Evolutionary conservation across 139 green algal genomes (phyloP), one percentile per base, ranked within the genome.

Genomic region (Penium margaritaceum): DNA sequence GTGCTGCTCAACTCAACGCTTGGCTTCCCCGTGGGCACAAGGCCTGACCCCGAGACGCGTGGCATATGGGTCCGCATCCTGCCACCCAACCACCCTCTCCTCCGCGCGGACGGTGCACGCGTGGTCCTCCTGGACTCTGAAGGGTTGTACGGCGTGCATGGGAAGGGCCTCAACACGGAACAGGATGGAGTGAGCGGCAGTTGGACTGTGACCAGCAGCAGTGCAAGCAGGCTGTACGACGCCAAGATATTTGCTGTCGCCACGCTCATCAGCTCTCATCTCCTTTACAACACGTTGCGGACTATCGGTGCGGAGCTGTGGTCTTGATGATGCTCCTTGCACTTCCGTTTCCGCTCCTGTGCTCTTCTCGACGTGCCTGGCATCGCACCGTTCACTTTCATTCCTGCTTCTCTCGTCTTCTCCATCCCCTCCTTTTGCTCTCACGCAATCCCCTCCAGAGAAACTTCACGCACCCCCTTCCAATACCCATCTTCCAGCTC

Each of bases 181-280:
- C n/a, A n/a, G n/a, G n/a, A n/a, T n/a, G n/a, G n/a, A n/a, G n/a
- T n/a, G n/a, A n/a, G n/a, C n/a, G n/a, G n/a, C n/a, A n/a, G n/a
- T n/a, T n/a, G 14, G 12, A n/a, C n/a, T n/a, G n/a, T n/a, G n/a
- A n/a, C n/a, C n/a, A n/a, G n/a, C n/a, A n/a, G n/a, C n/a, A n/a
- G n/a, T n/a, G n/a, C n/a, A n/a, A n/a, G n/a, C n/a, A n/a, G n/a
- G n/a, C n/a, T n/a, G 4, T 75, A 75, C 19, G 68, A 68, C 29
- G 51, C 68, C 37, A 75, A 75, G 68, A 51, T 67, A 17, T 75
- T 75, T 54, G 68, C 68, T 17, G 36, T 75, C 2, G 46, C 68
- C 7, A 44, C 33, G 2, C 57, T 75, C 27, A 35, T 68, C 29
- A 47, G 5, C 4, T 75, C 68, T 4, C 47, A 67, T 51, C 24